phyloP scores from a whole-genome alignment of 2,329 filamentous ascomycete species.

The Thelonectria discophora region DNA sequence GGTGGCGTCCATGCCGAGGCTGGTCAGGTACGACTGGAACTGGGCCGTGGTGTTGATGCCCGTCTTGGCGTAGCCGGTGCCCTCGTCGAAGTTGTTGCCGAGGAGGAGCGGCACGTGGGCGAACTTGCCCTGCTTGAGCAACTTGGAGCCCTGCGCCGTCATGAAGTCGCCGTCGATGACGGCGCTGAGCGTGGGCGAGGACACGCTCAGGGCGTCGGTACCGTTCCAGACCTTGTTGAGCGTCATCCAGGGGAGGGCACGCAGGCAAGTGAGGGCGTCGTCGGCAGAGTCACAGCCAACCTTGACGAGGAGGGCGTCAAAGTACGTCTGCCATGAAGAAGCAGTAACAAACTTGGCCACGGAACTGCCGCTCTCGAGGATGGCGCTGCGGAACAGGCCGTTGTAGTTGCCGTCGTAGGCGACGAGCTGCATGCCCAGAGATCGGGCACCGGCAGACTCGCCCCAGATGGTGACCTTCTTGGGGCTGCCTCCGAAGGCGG shows the following conservation, averaged over 20 bases:
- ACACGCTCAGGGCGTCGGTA: conserved; percentile 30
- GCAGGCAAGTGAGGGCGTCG: conserved; percentile 45
- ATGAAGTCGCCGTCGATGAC: conserved; percentile 52
- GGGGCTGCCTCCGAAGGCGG: conserved; percentile 58
- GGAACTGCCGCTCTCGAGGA: conserved; percentile 58
- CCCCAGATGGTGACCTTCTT: conserved; percentile 61
- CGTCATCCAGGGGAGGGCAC: conserved; percentile 43
- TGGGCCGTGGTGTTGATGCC: conserved; percentile 65
- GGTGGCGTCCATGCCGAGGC: conserved; percentile 34
- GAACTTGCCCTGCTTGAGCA: conserved; percentile 66
- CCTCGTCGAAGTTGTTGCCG: conserved; percentile 74
- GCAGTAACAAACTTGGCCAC: conserved; percentile 40
- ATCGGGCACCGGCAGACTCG: conserved; percentile 62
- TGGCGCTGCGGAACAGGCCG: conserved; percentile 61
- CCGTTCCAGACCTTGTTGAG: conserved; percentile 44
- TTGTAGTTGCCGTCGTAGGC: conserved; percentile 64
- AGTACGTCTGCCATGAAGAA: conserved; percentile 43
- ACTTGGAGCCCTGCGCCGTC: conserved; percentile 55
- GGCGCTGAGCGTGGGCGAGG: conserved; percentile 29
- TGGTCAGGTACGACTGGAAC: conserved; percentile 48
- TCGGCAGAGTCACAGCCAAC: conserved; percentile 36
- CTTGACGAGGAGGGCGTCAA: conserved; percentile 40
- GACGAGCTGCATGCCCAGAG: conserved; percentile 59
- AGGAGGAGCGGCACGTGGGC: conserved; percentile 69
- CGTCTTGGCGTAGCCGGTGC: conserved; percentile 59